Evolutionary conservation across 164 flowering plant genomes (phyloP).

Genomic region (Vitis labrusca): DNA sequence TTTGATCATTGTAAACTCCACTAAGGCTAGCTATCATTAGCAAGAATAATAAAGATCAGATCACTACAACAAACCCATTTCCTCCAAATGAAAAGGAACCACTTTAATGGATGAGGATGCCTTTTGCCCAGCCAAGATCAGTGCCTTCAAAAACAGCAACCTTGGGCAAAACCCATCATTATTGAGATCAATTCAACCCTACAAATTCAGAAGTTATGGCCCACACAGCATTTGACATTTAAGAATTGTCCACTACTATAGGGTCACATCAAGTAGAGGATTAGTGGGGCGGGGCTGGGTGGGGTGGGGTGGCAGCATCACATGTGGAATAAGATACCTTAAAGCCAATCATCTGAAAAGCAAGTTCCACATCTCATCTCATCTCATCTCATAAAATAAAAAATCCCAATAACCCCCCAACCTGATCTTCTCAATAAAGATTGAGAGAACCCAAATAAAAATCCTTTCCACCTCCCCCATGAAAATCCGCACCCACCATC

Average conservation of each 20-base stretch:
- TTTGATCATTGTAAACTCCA: too few relatives aligned
- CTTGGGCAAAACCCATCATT: background rate
- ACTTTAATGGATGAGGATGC: too few relatives aligned
- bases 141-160: background rate
- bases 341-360: slow-evolving; percentile 9
- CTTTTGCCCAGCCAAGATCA: too few relatives aligned
- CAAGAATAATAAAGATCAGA: too few relatives aligned
- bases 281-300: too few relatives aligned
- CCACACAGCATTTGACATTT: background rate
- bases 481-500: slow-evolving; percentile 7
- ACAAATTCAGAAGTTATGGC: background rate
- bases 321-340: background rate
- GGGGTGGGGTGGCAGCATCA: background rate
- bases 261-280: background rate
- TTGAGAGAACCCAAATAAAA: slow-evolving; percentile 13
- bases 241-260: background rate
- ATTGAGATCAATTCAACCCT: background rate
- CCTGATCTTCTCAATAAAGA: slow-evolving; percentile 6
- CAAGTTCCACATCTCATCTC: slow-evolving; percentile 12
- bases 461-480: slow-evolving; percentile 13
- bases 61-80: too few relatives aligned
- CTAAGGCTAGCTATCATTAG: too few relatives aligned
- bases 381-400: slow-evolving; percentile 3
- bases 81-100: too few relatives aligned
- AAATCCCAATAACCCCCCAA: background rate